Evolutionary conservation across 176 grass and related monocot species (phyloP).

Genomic region (Elymus sibiricus): DNA sequence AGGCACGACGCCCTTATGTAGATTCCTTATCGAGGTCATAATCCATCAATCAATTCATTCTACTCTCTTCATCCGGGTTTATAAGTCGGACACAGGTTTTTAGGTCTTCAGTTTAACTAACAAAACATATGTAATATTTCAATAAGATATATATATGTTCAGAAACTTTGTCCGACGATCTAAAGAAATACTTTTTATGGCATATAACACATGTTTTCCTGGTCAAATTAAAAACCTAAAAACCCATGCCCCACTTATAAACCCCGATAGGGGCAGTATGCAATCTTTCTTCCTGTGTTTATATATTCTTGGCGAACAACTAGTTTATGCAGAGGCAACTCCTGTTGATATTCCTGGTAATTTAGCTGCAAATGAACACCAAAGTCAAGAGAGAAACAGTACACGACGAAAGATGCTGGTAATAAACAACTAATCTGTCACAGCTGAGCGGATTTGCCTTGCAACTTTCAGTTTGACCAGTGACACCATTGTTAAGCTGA

Average conservation of each 20-base stretch:
- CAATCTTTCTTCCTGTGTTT: too few species aligned
- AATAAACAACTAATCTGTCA: not conserved
- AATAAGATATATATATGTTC: too few species aligned
- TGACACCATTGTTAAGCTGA: not conserved
- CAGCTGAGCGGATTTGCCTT: not conserved
- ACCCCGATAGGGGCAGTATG: too few species aligned
- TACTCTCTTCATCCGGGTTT: not conserved
- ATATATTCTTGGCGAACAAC: too few species aligned
- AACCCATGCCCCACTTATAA: too few species aligned
- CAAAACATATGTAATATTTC: too few species aligned
- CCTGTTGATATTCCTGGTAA: not conserved
- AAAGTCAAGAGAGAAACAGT: not conserved
- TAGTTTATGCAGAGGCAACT: not conserved
- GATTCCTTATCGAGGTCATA: not conserved
- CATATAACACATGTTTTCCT: too few species aligned
- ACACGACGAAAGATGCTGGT: not conserved
- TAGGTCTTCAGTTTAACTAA: too few species aligned
- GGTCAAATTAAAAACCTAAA: too few species aligned
- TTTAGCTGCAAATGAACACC: not conserved
- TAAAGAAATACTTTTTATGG: too few species aligned
- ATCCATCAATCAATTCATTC: not conserved
- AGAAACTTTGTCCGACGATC: too few species aligned
- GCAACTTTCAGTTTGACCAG: conserved; percentile 22
- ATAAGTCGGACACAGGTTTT: too few species aligned
- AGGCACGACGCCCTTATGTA: not conserved